Evolutionary conservation across 371 early-diverging fungal species (phyloP), one percentile per base, ranked within the genome.

Genomic region (Apophysomyces variabilis): DNA sequence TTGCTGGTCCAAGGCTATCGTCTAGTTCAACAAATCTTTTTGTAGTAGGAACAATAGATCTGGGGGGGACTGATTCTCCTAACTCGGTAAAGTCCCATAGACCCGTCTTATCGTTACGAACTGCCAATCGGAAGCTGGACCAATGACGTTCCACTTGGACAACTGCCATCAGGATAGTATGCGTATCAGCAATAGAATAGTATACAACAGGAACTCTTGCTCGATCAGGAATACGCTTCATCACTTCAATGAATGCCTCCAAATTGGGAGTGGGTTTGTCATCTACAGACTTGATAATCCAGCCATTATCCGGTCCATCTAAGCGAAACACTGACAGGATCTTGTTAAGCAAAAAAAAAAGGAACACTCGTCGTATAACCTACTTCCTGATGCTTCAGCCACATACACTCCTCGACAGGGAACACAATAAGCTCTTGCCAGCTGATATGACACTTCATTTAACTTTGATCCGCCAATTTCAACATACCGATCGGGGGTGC

Each of bases 341-440:
- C 41, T 26, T 14, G 8, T 50, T 44, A 44, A 9, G 12, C 32
- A 26, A 26, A 26, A 3, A 26, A 26, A 26, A 3, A 26, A 26
- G 1, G 32, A 26, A 3, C 32, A 26, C 32, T 26, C 32, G 8
- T 41, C 13, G 8, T 41, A 13, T 60, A 39, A 73, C 80, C 74
- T 75, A 83, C 83, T 79, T 44, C 84, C 84, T n/a, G 75, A 68
- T 18, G 81, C 77, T 36, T 77, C 79, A 38, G 94, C 82, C 5
- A 96, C 92, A 78, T 93, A 94, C 26, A 96, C 93, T 18, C 96
- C 95, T 45, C 85, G 86, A n/a, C 88, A 88, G 5, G 95, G 93
- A n/a, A 92, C 86, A 46, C 86, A 86, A 68, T 90, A 94, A 11
- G 87, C 83, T 60, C 92, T 80, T 0, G 96, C 96, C 21, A 96